A percentile compares a stretch with the other conserved stretches of the same genome.
Conservation (phyloP, 208 protist genomes). For the Leishmania aethiopica region DNA sequence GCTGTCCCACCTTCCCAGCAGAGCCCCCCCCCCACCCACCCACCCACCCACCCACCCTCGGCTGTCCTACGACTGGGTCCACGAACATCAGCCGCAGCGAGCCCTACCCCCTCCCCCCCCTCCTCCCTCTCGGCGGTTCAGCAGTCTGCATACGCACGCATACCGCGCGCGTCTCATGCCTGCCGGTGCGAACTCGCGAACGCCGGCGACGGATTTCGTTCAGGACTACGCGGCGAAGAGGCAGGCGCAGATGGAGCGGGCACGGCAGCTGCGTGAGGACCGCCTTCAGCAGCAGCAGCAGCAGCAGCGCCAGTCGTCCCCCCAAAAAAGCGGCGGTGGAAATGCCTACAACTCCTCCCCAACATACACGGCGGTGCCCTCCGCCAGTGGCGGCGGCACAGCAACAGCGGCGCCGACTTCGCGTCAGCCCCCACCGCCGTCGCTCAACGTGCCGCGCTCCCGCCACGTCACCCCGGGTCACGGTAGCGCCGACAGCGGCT, state of each 20-base stretch:
- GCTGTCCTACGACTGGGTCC: no score
- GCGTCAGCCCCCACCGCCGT: conserved; percentile 7
- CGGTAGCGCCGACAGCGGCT: neutral
- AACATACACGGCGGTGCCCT: conserved; percentile 4
- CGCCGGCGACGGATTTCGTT: conserved; percentile 74
- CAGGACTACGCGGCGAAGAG: conserved; percentile 89
- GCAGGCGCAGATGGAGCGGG: conserved; percentile 81
- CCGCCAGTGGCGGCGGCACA: conserved; percentile 3
- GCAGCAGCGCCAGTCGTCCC: conserved; percentile 11
- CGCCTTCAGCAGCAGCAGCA: conserved; percentile 44
- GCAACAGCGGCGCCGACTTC: neutral
- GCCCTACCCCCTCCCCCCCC: neutral
- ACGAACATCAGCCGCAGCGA: neutral
- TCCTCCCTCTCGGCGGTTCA: neutral
- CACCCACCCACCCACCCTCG: no score
- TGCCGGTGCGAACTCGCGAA: conserved; percentile 27
- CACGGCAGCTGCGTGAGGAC: conserved; percentile 72
- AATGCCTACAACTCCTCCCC: conserved; percentile 15
- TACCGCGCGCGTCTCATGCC: conserved; percentile 1
- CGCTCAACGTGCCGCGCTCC: conserved; percentile 13
- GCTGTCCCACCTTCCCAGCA: no score
- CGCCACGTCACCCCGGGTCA: conserved; percentile 3
- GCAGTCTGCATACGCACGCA: neutral
- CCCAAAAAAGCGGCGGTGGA: neutral
- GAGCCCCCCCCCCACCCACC: no score